Base-by-base conservation (phyloP, 371 early-diverging fungal genomes). In the Fennellomyces sp. region DNA sequence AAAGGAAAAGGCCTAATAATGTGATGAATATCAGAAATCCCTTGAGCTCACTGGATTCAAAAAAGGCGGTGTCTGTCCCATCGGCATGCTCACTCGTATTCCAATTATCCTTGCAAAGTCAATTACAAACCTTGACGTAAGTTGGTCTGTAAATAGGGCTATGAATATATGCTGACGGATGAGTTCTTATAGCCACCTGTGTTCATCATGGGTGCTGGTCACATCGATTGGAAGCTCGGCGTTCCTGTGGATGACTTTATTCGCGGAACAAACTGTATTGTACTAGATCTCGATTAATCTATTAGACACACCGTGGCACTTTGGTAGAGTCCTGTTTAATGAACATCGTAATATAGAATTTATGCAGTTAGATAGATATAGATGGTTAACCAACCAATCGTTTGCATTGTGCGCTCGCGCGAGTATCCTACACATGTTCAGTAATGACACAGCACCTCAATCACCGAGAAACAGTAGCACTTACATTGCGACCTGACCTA, bases 181-280 rank as follows among this genome's bases (percentile, higher is more conserved):
- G 23, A 27, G 25, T 13, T 23, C 28, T 38, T 26, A 2, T 69
- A 85, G 80, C 96, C 96, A 2, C 82, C 88, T 3, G 77, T 95
- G 2, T 65, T 93, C 15, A 93, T 79, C 63, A 73, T 95, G n/a
- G 96, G 96, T 23, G 94, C 91, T 29, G 96, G 96, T 0, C 91
- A 95, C 70, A 73, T 89, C 7, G 94, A 96, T 65, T 94, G 91
- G 90, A 96, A 96, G 66, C 64, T 94, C 10, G 88, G 87, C 5
- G 56, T 94, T 39, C 89, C 93, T 17, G 78, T 91, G 2, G 63
- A 78, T 3, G 71, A 63, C 5, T 90, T 95, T 63, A 69, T 94
- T 17, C 62, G 80, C 5, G 75, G 73, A 4, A 83, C 88, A 0
- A 39, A 66, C 3, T 87, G 90, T 52, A 68, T 76, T 58, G 66